Evolutionary conservation across 805 yeast species (phyloP), one percentile per base, ranked within the genome.

Genomic region (Metschnikowia aberdeeniae): DNA sequence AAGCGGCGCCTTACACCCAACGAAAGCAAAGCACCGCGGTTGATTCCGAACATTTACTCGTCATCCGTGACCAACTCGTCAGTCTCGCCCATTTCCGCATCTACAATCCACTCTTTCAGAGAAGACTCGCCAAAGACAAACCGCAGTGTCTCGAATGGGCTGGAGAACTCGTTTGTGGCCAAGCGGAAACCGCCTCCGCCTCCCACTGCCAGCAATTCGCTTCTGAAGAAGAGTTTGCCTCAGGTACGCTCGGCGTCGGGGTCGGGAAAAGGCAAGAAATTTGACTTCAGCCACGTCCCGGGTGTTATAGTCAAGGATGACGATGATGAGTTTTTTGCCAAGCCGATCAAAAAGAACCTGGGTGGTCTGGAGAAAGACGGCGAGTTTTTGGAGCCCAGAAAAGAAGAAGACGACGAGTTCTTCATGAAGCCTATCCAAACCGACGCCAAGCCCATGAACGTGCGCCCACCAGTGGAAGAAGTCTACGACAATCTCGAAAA

Each of bases 391-490:
- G 40, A 41, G 11, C 30, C 27, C 3, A 39, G 38, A 17, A 47
- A 45, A 29, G 33, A 37, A 19, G 51, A 47, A 14, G 53, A 48
- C 22, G 45, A 38, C 10, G 55, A 53, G 10, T 57, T 57, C 36
- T 57, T 55, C 42, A 45, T 57, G 45, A 57, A 57, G 24, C 55
- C 50, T 7, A 40, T 35, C 30, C 46, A 46, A 24, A 10, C 20
- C 10, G 22, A 30, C n/a, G 30, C 45, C 43, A 40, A 52, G 39
- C 51, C 46, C 5, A 65, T 70, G 88, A 82, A 84, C 6, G 84
- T 93, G 12, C 80, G 99, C 61, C 99, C 99, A 2, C 89, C 98
- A 0, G 85, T 96, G 1, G 98, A 92, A 58, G 95, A 87, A 34
- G 84, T 93, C 27, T 93, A 90, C 61, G 88, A 89, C 45, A 90